Base-by-base conservation (phyloP, 495 filamentous ascomycete species). In the Halenospora varia region DNA sequence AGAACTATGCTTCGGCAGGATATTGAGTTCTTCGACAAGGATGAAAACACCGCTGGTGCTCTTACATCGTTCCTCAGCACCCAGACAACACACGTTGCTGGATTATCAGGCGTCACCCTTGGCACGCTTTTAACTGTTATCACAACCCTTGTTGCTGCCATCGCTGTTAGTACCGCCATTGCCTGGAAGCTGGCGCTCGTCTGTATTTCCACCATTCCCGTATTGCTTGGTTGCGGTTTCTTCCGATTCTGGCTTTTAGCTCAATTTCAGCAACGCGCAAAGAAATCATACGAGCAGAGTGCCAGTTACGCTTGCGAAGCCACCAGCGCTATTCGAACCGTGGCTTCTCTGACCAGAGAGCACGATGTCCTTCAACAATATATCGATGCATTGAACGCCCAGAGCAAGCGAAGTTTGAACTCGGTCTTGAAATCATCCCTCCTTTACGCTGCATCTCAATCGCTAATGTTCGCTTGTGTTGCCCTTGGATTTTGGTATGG, bases 401-500 rank as follows among this genome's bases (percentile, higher is more conserved):
- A 96, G 65, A 77, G 74, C 13, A 70, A 71, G 25, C 75, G 76
- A 15, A 88, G 83, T 48, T 67, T 96, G 55, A 71, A 77, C 6
- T 89, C 86, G 1, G 78, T 92, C 4, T 45, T 86, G 47, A 82
- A 77, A 57, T 86, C 87, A 3, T 91, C 88, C 19, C 61, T 76
- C 2, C 77, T 95, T 1, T 97, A 95, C 64, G 90, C 89, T 2
- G 72, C 82, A 17, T 88, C 90, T 49, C 91, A 96, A 68, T 82
- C 83, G 2, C 73, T 94, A 45, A 82, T 86, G 65, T 93, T 96
- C 76, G 78, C 91, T 46, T 89, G 84, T 62, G 82, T 90, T 48
- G 92, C 89, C 9, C 83, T 97, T n/a, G 91, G 87, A 1, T 96
- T 96, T 74, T 96, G 90, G 90, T 96, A 94, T 63, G 92, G 92